Percentiles rank a stretch among this genome's conserved stretches.
These are phyloP conservation scores for Harrya chromipes DNA, from an alignment of 768 basidiomycete genomes.

Conservation along the genomic window DNA sequence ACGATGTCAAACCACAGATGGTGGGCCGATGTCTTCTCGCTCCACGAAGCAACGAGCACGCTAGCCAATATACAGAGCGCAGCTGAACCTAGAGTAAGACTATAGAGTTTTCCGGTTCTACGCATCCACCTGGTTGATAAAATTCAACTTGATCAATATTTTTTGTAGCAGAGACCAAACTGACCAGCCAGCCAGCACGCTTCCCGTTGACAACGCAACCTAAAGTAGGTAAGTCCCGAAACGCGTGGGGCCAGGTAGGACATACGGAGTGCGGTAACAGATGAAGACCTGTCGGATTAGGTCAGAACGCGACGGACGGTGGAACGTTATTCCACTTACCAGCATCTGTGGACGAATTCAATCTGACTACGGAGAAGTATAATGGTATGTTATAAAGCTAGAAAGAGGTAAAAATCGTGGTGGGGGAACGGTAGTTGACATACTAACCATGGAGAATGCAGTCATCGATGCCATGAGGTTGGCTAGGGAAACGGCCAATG, in stretches of 20 bases:
- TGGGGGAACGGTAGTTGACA: neutral
- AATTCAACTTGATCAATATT: neutral
- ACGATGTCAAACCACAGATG: constrained; percentile 78
- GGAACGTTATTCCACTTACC: constrained; percentile 45
- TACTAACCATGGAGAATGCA: constrained; percentile 72
- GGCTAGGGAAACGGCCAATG: constrained; percentile 73
- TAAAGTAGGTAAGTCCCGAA: constrained; percentile 31
- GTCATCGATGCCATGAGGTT: constrained; percentile 78
- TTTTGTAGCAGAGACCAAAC: constrained; percentile 21
- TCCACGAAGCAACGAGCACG: constrained; percentile 64
- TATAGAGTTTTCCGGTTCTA: constrained; percentile 81
- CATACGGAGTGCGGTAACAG: constrained; percentile 87
- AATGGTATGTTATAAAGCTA: constrained; percentile 85
- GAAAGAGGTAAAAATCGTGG: constrained; percentile 6
- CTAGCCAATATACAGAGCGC: constrained; percentile 57
- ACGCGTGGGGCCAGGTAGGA: constrained; percentile 2
- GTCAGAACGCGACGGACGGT: constrained; percentile 7
- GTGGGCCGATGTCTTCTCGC: constrained; percentile 51
- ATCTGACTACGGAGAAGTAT: constrained; percentile 82
- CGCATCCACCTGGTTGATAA: constrained; percentile 67
- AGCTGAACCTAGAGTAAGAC: constrained; percentile 66
- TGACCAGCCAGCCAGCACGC: constrained; percentile 84
- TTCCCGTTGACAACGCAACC: constrained; percentile 81
- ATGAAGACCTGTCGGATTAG: constrained; percentile 60
- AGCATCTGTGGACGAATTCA: constrained; percentile 63